A percentile compares a stretch with the other conserved stretches of the same genome.
Evolutionary conservation across 345 rosid genomes (phyloP).

Genomic region (Hibiscus mutabilis): DNA sequence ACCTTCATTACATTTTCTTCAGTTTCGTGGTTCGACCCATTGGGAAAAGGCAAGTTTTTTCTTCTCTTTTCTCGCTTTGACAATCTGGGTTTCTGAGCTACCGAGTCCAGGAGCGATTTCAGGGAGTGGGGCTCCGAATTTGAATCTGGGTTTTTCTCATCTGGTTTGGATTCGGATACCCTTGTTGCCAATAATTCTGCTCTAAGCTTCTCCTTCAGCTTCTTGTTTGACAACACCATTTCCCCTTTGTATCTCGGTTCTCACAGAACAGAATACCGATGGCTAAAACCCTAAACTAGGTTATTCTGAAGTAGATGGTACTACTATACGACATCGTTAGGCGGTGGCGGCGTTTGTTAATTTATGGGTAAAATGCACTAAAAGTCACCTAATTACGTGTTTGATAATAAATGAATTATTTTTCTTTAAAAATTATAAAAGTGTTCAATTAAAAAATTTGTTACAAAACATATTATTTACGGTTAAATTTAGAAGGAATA

Average conservation of each 20-base stretch:
- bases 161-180: conserved; percentile 18
- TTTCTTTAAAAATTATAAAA: no score
- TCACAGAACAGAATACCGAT: not conserved
- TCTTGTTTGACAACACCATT: conserved; percentile 90
- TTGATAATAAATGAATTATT: no score
- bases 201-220: conserved; percentile 78
- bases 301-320: not conserved
- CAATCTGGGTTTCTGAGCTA: conserved; percentile 51
- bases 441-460: no score
- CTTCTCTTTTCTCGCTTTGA: conserved; percentile 75
- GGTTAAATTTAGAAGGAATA: no score
- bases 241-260: not conserved
- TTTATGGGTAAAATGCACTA: no score
- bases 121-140: conserved; percentile 36
- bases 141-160: conserved; percentile 5
- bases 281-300: no score
- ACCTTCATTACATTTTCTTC: conserved; percentile 5
- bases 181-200: conserved; percentile 38
- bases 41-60: conserved; percentile 26
- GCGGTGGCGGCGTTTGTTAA: no score
- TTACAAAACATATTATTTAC: no score
- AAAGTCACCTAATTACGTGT: no score
- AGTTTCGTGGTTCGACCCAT: not conserved
- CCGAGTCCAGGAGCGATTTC: conserved; percentile 50
- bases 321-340: not conserved